A percentile compares a stretch with the other conserved stretches of the same genome.
phyloP scores from a whole-genome alignment of 371 early-diverging fungal species.

The Scutellospora calospora region DNA sequence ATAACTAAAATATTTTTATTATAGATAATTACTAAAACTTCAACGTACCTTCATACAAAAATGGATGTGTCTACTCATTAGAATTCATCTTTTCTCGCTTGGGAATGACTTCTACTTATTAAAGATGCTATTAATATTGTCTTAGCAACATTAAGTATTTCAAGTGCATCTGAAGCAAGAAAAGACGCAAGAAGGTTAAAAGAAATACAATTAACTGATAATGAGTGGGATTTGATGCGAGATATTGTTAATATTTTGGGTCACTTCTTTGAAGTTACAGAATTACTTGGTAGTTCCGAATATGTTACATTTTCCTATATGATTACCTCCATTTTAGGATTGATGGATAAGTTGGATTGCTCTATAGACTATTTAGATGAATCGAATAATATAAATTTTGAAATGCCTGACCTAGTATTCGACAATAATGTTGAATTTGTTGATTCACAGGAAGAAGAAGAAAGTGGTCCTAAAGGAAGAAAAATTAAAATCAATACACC shows the following conservation, averaged over 20 bases:
- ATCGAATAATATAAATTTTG: neutral
- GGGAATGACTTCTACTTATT: neutral
- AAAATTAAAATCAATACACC: constrained; percentile 15
- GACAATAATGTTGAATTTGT: neutral
- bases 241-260: neutral
- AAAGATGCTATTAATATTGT: neutral
- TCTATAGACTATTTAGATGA: too few species aligned
- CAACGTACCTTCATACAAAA: neutral
- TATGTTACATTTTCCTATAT: constrained; percentile 4
- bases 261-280: neutral
- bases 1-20: too few species aligned
- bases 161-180: too few species aligned
- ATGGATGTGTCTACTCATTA: neutral
- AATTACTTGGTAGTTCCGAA: neutral
- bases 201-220: neutral
- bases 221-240: neutral
- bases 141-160: neutral
- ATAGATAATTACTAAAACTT: neutral
- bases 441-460: neutral
- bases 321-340: neutral
- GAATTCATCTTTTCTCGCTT: neutral
- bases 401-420: neutral
- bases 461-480: neutral
- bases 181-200: neutral
- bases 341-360: neutral